Conservation (phyloP, 495 filamentous ascomycete species). For the Penicillium odoratum region DNA sequence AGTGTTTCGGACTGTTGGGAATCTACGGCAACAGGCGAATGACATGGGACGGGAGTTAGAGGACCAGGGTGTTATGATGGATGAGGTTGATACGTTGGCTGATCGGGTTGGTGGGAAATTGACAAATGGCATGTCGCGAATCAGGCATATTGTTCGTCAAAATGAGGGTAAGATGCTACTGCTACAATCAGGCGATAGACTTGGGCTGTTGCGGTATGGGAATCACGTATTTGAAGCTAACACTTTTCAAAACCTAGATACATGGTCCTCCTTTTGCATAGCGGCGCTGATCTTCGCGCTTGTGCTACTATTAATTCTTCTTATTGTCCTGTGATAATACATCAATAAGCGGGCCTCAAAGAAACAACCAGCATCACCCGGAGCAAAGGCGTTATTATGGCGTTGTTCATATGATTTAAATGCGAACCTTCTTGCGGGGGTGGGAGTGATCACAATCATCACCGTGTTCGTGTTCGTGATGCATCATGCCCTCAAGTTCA, state of each 20-base stretch:
- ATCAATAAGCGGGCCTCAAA: slow-evolving; percentile 19
- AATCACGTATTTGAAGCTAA: slow-evolving; percentile 30
- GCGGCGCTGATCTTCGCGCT: slow-evolving; percentile 80
- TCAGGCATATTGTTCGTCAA: slow-evolving; percentile 79
- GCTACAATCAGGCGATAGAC: background rate
- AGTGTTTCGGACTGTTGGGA: slow-evolving; percentile 90
- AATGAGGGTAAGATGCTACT: slow-evolving; percentile 73
- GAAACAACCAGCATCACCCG: slow-evolving; percentile 22
- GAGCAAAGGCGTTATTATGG: slow-evolving; percentile 22
- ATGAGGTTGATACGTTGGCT: slow-evolving; percentile 75
- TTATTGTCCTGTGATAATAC: slow-evolving; percentile 55
- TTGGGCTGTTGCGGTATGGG: slow-evolving; percentile 6
- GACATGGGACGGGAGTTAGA: slow-evolving; percentile 95
- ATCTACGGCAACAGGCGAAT: slow-evolving; percentile 82
- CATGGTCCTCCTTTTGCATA: slow-evolving; percentile 90
- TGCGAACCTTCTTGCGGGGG: slow-evolving; percentile 49
- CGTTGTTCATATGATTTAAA: slow-evolving; percentile 17
- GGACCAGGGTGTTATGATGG: slow-evolving; percentile 81
- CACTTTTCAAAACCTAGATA: slow-evolving; percentile 52
- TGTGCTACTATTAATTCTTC: slow-evolving; percentile 76
- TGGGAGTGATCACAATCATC: slow-evolving; percentile 34
- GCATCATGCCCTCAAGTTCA: slow-evolving; percentile 31
- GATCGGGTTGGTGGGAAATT: slow-evolving; percentile 87
- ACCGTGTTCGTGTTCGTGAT: slow-evolving; percentile 32
- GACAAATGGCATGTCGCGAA: slow-evolving; percentile 79